phyloP scores from a whole-genome alignment of 305 asterid genomes.

The Galium porrigens region DNA sequence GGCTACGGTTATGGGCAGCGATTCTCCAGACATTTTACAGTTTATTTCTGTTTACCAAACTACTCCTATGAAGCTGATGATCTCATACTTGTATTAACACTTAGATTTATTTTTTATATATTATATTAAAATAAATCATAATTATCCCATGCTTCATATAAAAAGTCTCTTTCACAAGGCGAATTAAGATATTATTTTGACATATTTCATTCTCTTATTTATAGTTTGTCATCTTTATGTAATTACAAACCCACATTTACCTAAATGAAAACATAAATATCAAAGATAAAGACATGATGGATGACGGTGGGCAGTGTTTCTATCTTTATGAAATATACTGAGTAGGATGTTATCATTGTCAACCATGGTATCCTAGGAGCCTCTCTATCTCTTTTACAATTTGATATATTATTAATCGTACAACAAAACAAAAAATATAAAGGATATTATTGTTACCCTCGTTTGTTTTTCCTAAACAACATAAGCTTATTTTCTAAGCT shows the following conservation, averaged over 20 bases:
- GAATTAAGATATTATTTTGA: background rate
- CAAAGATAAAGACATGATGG: constrained; percentile 1
- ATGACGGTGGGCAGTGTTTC: constrained; percentile 2
- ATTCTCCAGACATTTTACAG: background rate
- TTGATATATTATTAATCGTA: background rate
- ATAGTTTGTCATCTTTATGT: background rate
- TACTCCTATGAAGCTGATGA: background rate
- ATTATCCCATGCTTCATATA: too few species aligned
- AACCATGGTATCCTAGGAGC: constrained; percentile 4
- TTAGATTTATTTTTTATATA: too few species aligned
- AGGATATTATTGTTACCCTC: background rate
- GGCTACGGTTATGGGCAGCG: background rate
- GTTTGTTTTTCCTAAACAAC: too few species aligned
- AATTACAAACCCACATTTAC: background rate
- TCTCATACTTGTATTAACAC: background rate
- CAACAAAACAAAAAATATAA: background rate
- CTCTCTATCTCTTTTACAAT: background rate
- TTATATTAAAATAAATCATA: too few species aligned
- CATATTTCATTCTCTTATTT: background rate
- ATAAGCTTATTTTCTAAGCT: too few species aligned
- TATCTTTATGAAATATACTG: background rate
- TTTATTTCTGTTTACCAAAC: constrained; percentile 1
- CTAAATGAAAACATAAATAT: background rate
- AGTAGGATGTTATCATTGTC: background rate
- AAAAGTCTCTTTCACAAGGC: too few species aligned